Evolutionary conservation across 108 stramenopile species (phyloP), one percentile per base, ranked within the genome.

Genomic region (Nitzschia putrida): DNA sequence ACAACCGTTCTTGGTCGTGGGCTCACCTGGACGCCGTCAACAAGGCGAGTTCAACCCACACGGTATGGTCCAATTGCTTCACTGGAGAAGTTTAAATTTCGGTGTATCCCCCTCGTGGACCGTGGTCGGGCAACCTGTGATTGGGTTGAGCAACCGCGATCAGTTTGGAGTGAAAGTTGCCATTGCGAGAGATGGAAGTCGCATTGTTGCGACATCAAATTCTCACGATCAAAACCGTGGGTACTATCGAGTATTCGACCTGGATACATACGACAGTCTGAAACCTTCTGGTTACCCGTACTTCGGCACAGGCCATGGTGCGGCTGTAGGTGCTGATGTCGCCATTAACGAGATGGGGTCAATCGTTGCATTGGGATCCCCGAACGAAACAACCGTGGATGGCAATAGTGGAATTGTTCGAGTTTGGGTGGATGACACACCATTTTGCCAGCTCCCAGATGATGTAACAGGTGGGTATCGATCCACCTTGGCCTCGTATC

Each of bases 1-100:
- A 9, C 50, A 74, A 16, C 64, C 73, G 25, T 74, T 47, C 45
- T 8, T 74, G 11, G 21, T 66, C 26, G 47, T 66, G 53, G 71
- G 71, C 7, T 72, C 71, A 22, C 71, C 71, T 6, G 45, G 24
- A 1, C 40, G 12, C 25, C 44, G 49, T n/a, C 37, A 20, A n/a
- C 9, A 45, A 0, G 26, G 23, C 0, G 57, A 70, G 40, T 49
- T 7, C 43, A 49, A 59, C 4, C 52, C 61, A 20, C 52, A 37
- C 29, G 71, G 71, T 13, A 37, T 72, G 51, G 71, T 72, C 29
- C 71, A 56, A 11, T 52, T 72, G 18, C 64, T 45, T 55, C 71
- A 72, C 43, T 72, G 71, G 71, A 24, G 71, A 42, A 61, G 40
- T 55, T 51, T 56, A 25, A n/a, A 61, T 6, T 54, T 72, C 22